Evolutionary conservation across 306 rosid species (phyloP), one percentile per base, ranked within the genome.

Genomic region (Vigna trinervia): DNA sequence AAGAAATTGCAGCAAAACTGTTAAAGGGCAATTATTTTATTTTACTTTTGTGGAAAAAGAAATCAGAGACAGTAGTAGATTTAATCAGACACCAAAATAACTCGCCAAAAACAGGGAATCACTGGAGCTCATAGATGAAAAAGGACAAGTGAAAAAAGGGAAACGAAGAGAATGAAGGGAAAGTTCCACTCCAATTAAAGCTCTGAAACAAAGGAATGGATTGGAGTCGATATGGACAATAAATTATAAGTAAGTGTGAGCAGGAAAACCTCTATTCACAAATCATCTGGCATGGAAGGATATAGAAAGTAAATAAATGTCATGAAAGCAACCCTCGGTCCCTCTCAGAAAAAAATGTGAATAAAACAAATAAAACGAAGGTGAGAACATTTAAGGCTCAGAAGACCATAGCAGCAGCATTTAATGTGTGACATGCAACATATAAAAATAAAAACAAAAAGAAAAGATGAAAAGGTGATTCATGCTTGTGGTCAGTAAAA

Each of bases 371-470:
- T 30, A 71, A 82, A 82, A 69, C 45, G 84, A 86, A 66, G 73
- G 57, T 79, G 52, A 22, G 60, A 78, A 48, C 83, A 82, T 70
- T 83, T 46, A 86, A 81, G 80, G 62, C 80, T 71, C 72, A 65
- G 76, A 84, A 76, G 87, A 71, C 82, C 79, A 80, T 75, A 20
- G 77, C 86, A 85, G 81, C 22, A 74, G 82, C 94, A 84, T 77
- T 88, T 78, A 88, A 85, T 86, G 89, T 72, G 77, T 76, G 77
- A 67, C 61, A 56, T 71, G 50, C 59, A 32, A 47, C 32, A 47
- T 66, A 56, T 51, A 8, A 15, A 70, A 23, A 22, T 14, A 48
- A 51, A 63, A 62, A 69, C 3, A 5, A 74, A 56, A 58, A 61
- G 39, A 61, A 78, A 39, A 82, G 38, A 57, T 34, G 53, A 36